Evolutionary conservation across 495 filamentous ascomycete genomes (phyloP).

Genomic region (Aspergillus mulundensis): DNA sequence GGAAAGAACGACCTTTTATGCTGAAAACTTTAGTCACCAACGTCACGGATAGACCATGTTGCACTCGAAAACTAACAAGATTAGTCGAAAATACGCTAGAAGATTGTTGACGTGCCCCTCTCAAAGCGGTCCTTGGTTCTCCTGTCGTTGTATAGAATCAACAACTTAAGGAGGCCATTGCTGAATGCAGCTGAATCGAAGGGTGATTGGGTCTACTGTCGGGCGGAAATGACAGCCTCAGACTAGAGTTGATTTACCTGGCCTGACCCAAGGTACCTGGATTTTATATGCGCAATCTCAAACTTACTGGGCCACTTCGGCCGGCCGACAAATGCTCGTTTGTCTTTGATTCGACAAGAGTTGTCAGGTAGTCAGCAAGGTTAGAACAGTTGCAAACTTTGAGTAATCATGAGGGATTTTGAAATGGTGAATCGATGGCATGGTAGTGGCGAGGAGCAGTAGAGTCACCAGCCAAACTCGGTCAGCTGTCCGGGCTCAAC

Average conservation of each 20-base stretch:
- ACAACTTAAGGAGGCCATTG: too few species aligned
- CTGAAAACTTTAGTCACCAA: not conserved
- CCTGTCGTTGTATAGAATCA: too few species aligned
- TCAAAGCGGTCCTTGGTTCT: too few species aligned
- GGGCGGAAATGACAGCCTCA: not conserved
- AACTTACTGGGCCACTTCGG: not conserved
- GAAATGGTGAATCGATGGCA: not conserved
- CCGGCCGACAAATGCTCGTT: not conserved
- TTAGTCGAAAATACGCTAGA: too few species aligned
- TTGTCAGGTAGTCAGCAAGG: not conserved
- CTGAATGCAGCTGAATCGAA: too few species aligned
- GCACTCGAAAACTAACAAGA: too few species aligned
- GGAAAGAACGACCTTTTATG: not conserved
- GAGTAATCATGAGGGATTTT: not conserved
- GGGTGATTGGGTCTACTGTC: not conserved
- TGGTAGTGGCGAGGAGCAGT: not conserved
- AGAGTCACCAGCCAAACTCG: not conserved
- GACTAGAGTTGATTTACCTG: not conserved
- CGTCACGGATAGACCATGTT: not conserved
- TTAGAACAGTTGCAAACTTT: not conserved
- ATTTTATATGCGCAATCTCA: not conserved
- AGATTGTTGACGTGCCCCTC: too few species aligned
- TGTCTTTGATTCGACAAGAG: not conserved
- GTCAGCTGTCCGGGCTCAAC: not conserved
- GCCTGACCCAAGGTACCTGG: not conserved